These are phyloP conservation scores for Alternaria consortialis DNA, from an alignment of 2,329 filamentous ascomycete species.

Conservation along the genomic window DNA sequence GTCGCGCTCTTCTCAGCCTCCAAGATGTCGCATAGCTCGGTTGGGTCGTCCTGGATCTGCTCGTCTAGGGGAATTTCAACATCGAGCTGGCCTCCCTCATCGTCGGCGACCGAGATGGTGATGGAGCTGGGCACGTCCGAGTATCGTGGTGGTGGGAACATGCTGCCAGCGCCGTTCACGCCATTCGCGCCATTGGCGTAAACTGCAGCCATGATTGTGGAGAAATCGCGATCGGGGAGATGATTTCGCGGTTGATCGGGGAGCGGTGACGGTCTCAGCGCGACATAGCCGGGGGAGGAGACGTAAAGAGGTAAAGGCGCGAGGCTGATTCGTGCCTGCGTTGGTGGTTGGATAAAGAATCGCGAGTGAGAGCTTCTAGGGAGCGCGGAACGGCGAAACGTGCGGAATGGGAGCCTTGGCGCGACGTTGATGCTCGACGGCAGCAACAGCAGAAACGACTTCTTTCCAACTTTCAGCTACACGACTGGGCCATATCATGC, in stretches of 20 bases:
- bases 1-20: slow-evolving; percentile 93
- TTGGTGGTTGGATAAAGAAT: slow-evolving; percentile 30
- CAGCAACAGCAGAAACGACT: background rate
- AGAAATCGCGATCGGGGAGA: slow-evolving; percentile 19
- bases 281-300: slow-evolving; percentile 31
- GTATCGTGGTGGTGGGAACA: slow-evolving; percentile 60
- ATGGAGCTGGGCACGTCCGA: slow-evolving; percentile 70
- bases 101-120: slow-evolving; percentile 69
- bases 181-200: slow-evolving; percentile 61
- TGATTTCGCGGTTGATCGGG: slow-evolving; percentile 4
- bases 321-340: slow-evolving; percentile 27
- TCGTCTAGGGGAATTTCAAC: slow-evolving; percentile 95
- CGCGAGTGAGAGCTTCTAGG: slow-evolving; percentile 21
- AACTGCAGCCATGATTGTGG: slow-evolving; percentile 59
- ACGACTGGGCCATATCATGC: background rate
- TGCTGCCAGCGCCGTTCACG: slow-evolving; percentile 56
- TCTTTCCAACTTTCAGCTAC: background rate
- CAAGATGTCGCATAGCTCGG: slow-evolving; percentile 91
- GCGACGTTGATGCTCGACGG: slow-evolving; percentile 6
- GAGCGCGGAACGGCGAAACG: slow-evolving; percentile 25
- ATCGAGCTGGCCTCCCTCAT: slow-evolving; percentile 70
- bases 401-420: slow-evolving; percentile 28
- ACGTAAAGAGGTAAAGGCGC: slow-evolving; percentile 17
- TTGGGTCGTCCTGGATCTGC: slow-evolving; percentile 85
- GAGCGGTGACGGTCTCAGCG: slow-evolving; percentile 21